These are phyloP conservation scores for Gaultheria prostrata DNA, from an alignment of 148 eudicot genomes.

Conservation along the genomic window DNA sequence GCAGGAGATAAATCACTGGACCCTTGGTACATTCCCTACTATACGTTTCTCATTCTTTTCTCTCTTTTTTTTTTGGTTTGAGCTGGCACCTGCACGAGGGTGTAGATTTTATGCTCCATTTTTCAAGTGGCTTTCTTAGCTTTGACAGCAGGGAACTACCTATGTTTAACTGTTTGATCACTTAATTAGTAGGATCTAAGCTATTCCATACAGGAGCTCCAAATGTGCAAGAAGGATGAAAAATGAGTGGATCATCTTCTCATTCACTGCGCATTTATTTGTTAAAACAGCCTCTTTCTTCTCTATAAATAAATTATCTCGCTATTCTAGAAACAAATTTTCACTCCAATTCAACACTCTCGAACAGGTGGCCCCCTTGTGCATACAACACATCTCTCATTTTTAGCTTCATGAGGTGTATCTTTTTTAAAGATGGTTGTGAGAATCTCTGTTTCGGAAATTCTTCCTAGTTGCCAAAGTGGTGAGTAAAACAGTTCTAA, in stretches of 20 bases:
- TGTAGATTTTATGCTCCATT: neutral
- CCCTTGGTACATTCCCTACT: conserved; percentile 40
- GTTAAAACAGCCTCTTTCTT: neutral
- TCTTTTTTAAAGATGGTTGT: neutral
- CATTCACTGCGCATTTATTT: neutral
- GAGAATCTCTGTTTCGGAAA: neutral
- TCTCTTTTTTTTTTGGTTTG: too few species aligned
- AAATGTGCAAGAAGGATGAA: neutral
- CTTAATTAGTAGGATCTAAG: neutral
- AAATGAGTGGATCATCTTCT: neutral
- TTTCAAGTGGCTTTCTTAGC: neutral
- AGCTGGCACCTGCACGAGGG: neutral
- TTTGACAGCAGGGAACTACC: neutral
- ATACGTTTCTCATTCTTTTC: neutral
- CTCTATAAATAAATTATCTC: neutral
- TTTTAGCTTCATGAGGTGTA: neutral
- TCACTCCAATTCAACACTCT: neutral
- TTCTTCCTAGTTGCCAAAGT: neutral
- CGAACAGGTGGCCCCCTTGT: neutral
- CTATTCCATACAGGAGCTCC: neutral
- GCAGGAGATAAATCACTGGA: conserved; percentile 38
- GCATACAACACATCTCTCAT: neutral
- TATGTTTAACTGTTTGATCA: neutral
- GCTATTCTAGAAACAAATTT: neutral
- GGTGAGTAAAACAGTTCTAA: neutral